Base-by-base conservation (phyloP, 805 yeast genomes). In the Lipomyces orientalis region DNA sequence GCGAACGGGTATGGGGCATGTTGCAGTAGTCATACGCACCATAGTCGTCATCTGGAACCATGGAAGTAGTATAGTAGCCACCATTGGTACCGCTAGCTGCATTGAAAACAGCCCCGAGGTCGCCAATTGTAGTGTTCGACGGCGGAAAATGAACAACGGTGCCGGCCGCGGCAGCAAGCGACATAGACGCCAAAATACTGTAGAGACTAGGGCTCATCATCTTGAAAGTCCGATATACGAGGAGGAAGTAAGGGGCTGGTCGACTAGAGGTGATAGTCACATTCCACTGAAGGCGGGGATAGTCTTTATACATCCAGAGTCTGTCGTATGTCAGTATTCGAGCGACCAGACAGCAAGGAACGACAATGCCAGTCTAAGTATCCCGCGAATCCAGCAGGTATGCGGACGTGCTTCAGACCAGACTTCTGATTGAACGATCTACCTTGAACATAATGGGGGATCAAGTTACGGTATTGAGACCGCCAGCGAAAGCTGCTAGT, bases 1-100 rank as follows among this genome's bases (percentile, higher is more conserved):
- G 77, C 22, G 79, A 76, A 14, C 78, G 74, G 54, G 81, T 78
- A 66, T 80, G 84, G 6, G 85, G 85, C 84, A 82, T 82, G 70
- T 78, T 78, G 70, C 85, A 82, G 72, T 80, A 82, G 75, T 81
- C 78, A 72, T 82, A 82, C 14, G 70, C 74, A 37, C 82, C 81
- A 56, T 78, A 78, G 22, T 64, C 72, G 19, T 76, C 78, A 31
- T 69, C 75, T 2, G 73, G 35, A 29, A 74, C 75, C 22, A 61
- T 34, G 2, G 71, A 67, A 16, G 54, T 7, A 54, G 55, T 65
- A 72, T 76, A 76, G 39, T 68, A 62, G 8, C 79, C 79, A 31
- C 69, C 73, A 60, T 76, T 76, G 6, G 77, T 76, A 14, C 75
- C 75, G 4, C 65, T 43, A 2, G 67, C 19, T n/a, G 68, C 22